Base-by-base conservation (phyloP, 2,329 filamentous ascomycete genomes). In the Fusarium camptoceras region DNA sequence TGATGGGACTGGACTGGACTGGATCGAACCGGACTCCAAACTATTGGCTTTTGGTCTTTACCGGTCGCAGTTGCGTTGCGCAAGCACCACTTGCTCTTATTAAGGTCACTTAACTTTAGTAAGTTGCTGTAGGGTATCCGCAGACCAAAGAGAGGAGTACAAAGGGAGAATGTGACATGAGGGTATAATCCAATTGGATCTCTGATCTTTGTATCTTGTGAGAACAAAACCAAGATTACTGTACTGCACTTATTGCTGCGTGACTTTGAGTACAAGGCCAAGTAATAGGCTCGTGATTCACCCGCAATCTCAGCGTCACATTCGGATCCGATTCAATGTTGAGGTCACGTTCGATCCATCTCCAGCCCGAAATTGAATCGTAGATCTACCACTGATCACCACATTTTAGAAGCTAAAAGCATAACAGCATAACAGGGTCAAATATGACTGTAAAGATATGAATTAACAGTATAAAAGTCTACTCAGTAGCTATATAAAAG, bases 321-420 rank as follows among this genome's bases (percentile, higher is more conserved):
- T 67, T 44, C 43, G 37, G 42, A 41, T 31, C 31, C 30, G 59
- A 59, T 37, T 6, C 34, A 37, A n/a, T 46, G 34, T 50, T 30
- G 22, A 42, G 61, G 64, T 65, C 66, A 61, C 50, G 64, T 43
- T 64, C 43, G 59, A 64, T 65, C 51, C 55, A 20, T 14, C 15
- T 41, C 41, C 25, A 20, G 49, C 10, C 53, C 25, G 50, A 39
- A 50, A 56, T 54, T n/a, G 16, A 31, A 61, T 71, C 64, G 59
- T 69, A 71, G 68, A 71, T 71, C 68, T 71, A 48, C 64, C 48
- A 43, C 44, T 55, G 41, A 69, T 58, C 56, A 43, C 39, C 59
- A 51, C 55, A 57, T 57, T 43, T 69, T 57, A 31, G 54, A 65
- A 47, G 51, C 24, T 57, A 49, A 57, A 12, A 37, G 24, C 24